Base-by-base conservation (phyloP, 2,329 filamentous ascomycete species). In the Pseudocercospora musae region DNA sequence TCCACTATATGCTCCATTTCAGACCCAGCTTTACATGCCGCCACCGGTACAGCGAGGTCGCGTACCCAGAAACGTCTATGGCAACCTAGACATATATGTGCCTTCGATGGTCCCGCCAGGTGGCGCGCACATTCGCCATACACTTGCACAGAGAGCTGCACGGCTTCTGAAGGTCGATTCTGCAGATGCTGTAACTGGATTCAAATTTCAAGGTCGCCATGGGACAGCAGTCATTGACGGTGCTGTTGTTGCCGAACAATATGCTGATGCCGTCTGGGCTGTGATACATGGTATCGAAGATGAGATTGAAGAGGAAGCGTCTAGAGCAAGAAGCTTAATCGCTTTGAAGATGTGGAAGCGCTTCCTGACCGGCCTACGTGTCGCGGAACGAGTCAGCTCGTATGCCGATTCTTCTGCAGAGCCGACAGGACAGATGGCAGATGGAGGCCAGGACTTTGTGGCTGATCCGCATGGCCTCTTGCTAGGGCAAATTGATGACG, bases 171-270 rank as follows among this genome's bases (percentile, higher is more conserved):
- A 88, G 0, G 83, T 98, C 18, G 92, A 98, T 76, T 96, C 90
- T 74, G 91, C 91, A 2, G 91, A 94, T 31, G 95, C 95, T 0
- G 86, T 99, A 4, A 95, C 89, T 0, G 94, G 94, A 0, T 99
- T 98, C 71, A 83, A 89, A 40, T 99, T 98, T 78, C 88, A 87
- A 72, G 92, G 92, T 0, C 86, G 91, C 2, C 88, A 91, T 60
- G 94, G 94, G 15, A 97, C 92, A 2, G 92, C 95, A 1, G 84
- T 97, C 2, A 78, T 95, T 1, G 84, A 86, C 40, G 95, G 95
- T 1, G 84, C 89, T 0, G 87, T 99, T 0, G 86, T 96, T 0
- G 89, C 92, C 0, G 74, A 77, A 15, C 89, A 94, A 73, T 86
- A 87, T 64, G 82, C 80, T 7, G 90, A 93, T 59, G 92, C 89